Evolutionary conservation across 331 rosid species (phyloP).

Genomic region (Stylosanthes scabra): DNA sequence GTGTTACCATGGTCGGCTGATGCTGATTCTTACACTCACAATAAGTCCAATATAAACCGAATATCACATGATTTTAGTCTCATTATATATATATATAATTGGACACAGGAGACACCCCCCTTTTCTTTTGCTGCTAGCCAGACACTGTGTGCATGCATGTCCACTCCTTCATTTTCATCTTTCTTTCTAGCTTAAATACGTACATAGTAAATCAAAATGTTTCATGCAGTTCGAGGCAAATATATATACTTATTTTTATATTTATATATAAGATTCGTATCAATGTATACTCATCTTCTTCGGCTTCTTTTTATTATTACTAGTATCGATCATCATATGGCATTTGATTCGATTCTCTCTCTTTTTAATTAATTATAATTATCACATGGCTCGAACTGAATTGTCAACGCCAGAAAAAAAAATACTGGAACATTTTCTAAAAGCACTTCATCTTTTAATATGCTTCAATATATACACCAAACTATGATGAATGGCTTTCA

Average conservation of each 20-base stretch:
- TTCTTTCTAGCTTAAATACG: constrained; percentile 22
- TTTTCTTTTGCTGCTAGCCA: constrained; percentile 5
- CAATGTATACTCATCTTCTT: background rate
- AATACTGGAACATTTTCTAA: constrained; percentile 33
- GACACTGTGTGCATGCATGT: background rate
- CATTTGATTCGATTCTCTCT: constrained; percentile 37
- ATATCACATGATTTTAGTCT: constrained; percentile 25
- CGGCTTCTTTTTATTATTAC: background rate
- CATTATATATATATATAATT: constrained; percentile 15
- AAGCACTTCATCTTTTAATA: constrained; percentile 30
- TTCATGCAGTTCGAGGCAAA: constrained; percentile 41
- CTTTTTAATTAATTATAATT: constrained; percentile 23
- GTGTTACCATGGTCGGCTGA: constrained; percentile 47
- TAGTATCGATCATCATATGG: background rate
- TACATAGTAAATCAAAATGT: background rate
- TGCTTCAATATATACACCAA: constrained; percentile 36
- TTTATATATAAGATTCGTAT: constrained; percentile 16
- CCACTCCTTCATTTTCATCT: constrained; percentile 24
- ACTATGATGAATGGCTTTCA: constrained; percentile 8
- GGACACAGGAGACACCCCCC: background rate
- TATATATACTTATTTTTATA: background rate
- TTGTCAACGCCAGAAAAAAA: constrained; percentile 42
- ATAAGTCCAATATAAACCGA: constrained; percentile 21
- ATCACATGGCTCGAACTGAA: constrained; percentile 47
- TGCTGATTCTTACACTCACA: constrained; percentile 39